phyloP scores from a whole-genome alignment of 441 rosid species.

The Populus trichocarpa region DNA sequence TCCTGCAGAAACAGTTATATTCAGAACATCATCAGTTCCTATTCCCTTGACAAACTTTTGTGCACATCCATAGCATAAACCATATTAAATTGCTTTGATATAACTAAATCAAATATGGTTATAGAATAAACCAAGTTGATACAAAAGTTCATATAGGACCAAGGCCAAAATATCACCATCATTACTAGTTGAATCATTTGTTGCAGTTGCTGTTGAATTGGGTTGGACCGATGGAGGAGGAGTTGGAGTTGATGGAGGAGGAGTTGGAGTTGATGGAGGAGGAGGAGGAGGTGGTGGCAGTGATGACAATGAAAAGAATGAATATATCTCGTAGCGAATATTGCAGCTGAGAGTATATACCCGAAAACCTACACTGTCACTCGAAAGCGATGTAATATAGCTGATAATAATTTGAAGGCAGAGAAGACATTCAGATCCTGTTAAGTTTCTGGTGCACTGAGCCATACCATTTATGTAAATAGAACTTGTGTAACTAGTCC shows the following conservation, averaged over 20 bases:
- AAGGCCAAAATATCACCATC: slow-evolving; percentile 14
- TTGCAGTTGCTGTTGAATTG: neutral
- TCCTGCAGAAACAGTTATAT: slow-evolving; percentile 13
- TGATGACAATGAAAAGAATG: slow-evolving; percentile 11
- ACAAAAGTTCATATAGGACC: neutral
- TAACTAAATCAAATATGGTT: neutral
- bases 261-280: neutral
- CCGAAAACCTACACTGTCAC: slow-evolving; percentile 11
- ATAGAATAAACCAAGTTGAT: neutral
- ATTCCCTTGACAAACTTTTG: no score
- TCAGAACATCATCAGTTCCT: no score
- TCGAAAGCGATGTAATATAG: slow-evolving; percentile 9
- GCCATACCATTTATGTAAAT: slow-evolving; percentile 20
- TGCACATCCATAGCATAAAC: no score
- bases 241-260: neutral
- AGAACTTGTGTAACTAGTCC: slow-evolving; percentile 3
- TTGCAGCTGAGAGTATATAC: slow-evolving; percentile 24
- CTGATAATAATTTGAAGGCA: slow-evolving; percentile 24
- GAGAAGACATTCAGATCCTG: slow-evolving; percentile 17
- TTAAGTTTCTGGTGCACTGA: slow-evolving; percentile 28
- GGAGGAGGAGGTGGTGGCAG: neutral
- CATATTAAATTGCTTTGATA: no score
- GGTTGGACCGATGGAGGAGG: neutral
- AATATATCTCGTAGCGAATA: slow-evolving; percentile 26
- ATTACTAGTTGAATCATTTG: neutral